A percentile compares a stretch with the other conserved stretches of the same genome.
phyloP scores from a whole-genome alignment of 192 early-diverging fungal species.

The Entomortierella parvispora region DNA sequence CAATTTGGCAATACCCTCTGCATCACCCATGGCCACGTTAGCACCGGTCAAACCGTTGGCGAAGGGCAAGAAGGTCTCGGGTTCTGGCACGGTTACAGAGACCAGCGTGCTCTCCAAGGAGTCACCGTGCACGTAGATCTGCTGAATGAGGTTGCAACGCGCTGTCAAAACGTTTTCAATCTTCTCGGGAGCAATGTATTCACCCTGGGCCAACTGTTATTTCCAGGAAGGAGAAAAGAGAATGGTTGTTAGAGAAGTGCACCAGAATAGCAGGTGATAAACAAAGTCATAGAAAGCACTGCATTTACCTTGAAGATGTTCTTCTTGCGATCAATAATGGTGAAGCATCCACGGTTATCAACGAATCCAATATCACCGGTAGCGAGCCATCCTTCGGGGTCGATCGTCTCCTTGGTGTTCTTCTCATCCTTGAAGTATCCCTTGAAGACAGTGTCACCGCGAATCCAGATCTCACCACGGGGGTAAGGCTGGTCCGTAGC shows the following conservation, averaged over 20 bases:
- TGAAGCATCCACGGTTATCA: slow-evolving; percentile 75
- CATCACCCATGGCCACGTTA: slow-evolving; percentile 32
- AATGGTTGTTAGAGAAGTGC: no score
- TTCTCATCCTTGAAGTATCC: slow-evolving; percentile 89
- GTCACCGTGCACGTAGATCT: slow-evolving; percentile 68
- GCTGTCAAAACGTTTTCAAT: slow-evolving; percentile 73
- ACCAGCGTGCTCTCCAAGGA: slow-evolving; percentile 58
- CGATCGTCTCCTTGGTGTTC: slow-evolving; percentile 83
- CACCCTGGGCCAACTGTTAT: slow-evolving; percentile 69
- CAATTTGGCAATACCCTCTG: slow-evolving; percentile 57
- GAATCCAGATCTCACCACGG: slow-evolving; percentile 90
- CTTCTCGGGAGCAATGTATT: slow-evolving; percentile 95
- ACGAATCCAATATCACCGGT: slow-evolving; percentile 85
- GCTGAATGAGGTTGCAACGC: slow-evolving; percentile 54
- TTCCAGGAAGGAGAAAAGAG: no score
- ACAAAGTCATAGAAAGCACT: no score
- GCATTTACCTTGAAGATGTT: slow-evolving; percentile 81
- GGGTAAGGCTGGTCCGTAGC: slow-evolving; percentile 78
- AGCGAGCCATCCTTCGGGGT: slow-evolving; percentile 88
- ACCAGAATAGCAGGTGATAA: no score
- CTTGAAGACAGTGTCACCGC: slow-evolving; percentile 75
- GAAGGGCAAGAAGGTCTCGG: slow-evolving; percentile 56
- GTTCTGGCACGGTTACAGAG: slow-evolving; percentile 64
- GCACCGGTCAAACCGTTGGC: slow-evolving; percentile 53
- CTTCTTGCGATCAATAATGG: slow-evolving; percentile 88